Base-by-base conservation (phyloP, 2,329 filamentous ascomycete genomes). In the Pseudonectria buxi region DNA sequence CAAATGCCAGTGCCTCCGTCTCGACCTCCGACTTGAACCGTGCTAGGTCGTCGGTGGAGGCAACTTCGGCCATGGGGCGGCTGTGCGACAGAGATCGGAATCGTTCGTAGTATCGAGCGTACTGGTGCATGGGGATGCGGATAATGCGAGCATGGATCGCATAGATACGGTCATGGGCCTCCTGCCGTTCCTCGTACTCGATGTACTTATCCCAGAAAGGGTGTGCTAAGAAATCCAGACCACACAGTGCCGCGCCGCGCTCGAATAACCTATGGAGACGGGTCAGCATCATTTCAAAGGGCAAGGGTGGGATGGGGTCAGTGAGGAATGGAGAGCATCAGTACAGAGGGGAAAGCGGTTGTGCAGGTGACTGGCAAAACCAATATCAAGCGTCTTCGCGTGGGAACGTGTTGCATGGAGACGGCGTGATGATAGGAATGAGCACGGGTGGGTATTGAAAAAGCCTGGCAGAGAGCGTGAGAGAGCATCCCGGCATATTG, bases 121-220 rank as follows among this genome's bases (percentile, higher is more conserved):
- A 96, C 57, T 95, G 88, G 56, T 96, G 89, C 77, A 95, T 86
- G 1, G 92, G 90, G 35, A 96, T 88, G 53, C 85, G 77, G 35
- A 95, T 84, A 37, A 95, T 75, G 35, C 89, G 85, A 42, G 74
- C 73, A 34, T 95, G 73, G 37, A 98, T 86, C 27, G 77, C 78
- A 50, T 94, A 94, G 36, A 95, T 86, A 53, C 80, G 86, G 45
- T 94, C 86, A 11, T 83, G 77, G 1, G 83, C 79, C 53, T 95
- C 88, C 43, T 90, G 72, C 2, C 89, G 83, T 58, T 95, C 89
- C 59, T 96, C 92, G 54, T 94, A 96, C 58, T 96, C 92, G 45
- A 98, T 78, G 56, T 95, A 98, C 64, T 95, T 96, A 62, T 98
- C 92, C 92, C 92, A 98, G 66, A 98, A 95, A 1, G 88, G 88